Conservation (phyloP, 1,284 basidiomycete genomes). For the Puccinia polysora region DNA sequence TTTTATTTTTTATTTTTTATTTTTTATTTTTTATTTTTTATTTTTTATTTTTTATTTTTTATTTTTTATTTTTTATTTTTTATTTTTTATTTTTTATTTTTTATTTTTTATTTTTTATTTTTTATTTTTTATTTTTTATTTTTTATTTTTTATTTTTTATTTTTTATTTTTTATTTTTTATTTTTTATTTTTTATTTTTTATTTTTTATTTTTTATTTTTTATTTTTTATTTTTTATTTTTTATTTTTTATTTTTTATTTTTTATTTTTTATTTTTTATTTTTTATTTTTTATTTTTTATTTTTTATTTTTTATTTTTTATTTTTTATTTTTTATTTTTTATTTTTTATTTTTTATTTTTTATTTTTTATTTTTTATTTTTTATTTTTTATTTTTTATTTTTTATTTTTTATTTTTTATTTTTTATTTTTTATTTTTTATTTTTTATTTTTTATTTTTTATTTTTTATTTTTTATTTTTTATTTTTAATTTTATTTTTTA, state of each 20-base stretch:
- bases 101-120: neutral
- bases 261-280: neutral
- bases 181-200: neutral
- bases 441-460: neutral
- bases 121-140: neutral
- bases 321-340: neutral
- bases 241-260: neutral
- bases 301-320: neutral
- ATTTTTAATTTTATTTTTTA: neutral
- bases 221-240: no score
- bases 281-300: neutral
- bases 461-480: neutral
- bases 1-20: neutral
- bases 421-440: neutral
- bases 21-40: neutral
- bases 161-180: neutral
- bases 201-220: neutral
- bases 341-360: neutral
- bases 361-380: neutral
- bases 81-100: neutral
- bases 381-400: neutral
- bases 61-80: neutral
- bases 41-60: neutral
- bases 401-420: neutral
- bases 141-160: neutral